Evolutionary conservation across 306 rosid species (phyloP), one percentile per base, ranked within the genome.

Genomic region (Rosa multiflora): DNA sequence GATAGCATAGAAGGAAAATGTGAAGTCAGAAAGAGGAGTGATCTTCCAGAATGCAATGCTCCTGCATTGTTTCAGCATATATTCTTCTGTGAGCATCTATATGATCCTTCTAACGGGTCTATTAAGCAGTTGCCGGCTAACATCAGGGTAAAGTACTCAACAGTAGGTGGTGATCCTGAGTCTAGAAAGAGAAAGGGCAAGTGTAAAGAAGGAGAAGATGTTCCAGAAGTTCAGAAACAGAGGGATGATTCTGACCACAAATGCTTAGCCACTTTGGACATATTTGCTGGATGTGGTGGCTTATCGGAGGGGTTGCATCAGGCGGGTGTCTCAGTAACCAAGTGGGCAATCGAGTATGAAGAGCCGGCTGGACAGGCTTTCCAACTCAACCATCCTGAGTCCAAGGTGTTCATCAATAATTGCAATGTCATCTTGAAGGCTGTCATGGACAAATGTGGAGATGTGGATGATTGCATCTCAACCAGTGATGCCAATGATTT

Each of bases 321-420:
- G 70, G 79, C 87, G 91, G 98, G 99, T 47, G 84, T 81, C 78
- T 78, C 97, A 67, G 66, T 67, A 47, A 93, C 99, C 56, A 95
- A 93, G 88, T 95, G 99, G 99, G 99, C 99, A 51, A 93, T 95
- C 32, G 98, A 95, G 85, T 95, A 95, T 59, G 99, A 95, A 91
- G 97, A 91, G 77, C 96, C 97, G 12, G 99, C 98, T 63, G 98
- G 98, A 75, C 88, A 91, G 78, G 99, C 99, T 5, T 95, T 95
- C 75, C 87, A 82, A 78, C 87, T 90, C 75, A 95, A 95, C 73
- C 98, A 95, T 83, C 88, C 92, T 3, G 94, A 93, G 72, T 89
- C 99, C 3, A 68, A 87, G 85, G 88, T 92, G 72, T 93, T 95
- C 80, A 79, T 91, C 47, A 89, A 90, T 74, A 95, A 95, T 77